These are phyloP conservation scores for Incumbomyces lentus DNA, from an alignment of 2,329 filamentous ascomycete species.

Conservation along the genomic window DNA sequence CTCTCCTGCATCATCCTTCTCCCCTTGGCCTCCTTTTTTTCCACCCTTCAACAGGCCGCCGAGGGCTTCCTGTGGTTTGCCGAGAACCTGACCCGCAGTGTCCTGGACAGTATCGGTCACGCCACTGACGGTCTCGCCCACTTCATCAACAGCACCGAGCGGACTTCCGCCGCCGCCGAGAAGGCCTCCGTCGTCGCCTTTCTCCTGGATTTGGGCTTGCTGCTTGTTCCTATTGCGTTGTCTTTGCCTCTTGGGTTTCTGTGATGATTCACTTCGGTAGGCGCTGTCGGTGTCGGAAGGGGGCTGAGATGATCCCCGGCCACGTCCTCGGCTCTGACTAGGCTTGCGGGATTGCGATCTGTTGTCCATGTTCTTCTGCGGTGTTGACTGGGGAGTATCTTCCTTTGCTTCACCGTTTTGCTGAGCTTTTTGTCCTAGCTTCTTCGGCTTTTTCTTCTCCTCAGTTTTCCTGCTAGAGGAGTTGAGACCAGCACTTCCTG, in stretches of 20 bases:
- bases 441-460: conserved; percentile 23
- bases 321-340: conserved; percentile 18
- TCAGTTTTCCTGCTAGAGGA: conserved; percentile 23
- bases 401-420: conserved; percentile 22
- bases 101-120: conserved; percentile 34
- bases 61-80: conserved; percentile 34
- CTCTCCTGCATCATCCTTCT: conserved; percentile 10
- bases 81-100: conserved; percentile 38
- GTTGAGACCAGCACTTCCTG: conserved; percentile 22
- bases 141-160: conserved; percentile 48
- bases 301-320: conserved; percentile 32
- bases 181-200: conserved; percentile 23
- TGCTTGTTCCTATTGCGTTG: conserved; percentile 34
- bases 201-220: conserved; percentile 30
- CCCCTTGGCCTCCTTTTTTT: conserved; percentile 40
- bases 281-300: conserved; percentile 44
- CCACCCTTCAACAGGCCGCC: conserved; percentile 36
- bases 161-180: conserved; percentile 29
- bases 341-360: conserved; percentile 19
- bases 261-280: conserved; percentile 42
- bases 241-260: conserved; percentile 46
- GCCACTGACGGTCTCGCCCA: conserved; percentile 42
- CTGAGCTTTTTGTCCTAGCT: conserved; percentile 18
- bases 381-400: conserved; percentile 11
- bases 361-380: conserved; percentile 19